Percentiles rank a stretch among this genome's conserved stretches.
These are phyloP conservation scores for Saccharomycopsis microspora DNA, from an alignment of 805 yeast species.

Conservation along the genomic window DNA sequence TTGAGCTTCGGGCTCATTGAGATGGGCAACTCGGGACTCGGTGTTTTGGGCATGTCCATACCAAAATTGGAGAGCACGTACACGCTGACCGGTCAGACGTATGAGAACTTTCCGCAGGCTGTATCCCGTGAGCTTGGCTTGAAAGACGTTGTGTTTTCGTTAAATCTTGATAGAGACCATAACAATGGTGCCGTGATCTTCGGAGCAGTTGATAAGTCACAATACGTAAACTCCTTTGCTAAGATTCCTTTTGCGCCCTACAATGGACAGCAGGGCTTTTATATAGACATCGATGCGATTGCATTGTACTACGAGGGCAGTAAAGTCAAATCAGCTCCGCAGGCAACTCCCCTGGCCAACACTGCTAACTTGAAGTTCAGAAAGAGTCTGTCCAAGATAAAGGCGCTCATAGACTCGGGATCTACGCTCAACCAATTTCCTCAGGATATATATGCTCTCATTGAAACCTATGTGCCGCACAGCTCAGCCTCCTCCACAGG, in stretches of 20 bases:
- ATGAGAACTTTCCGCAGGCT: constrained; percentile 56
- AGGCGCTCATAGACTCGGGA: constrained; percentile 12
- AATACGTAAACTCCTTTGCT: constrained; percentile 40
- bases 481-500: constrained; percentile 3
- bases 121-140: constrained; percentile 49
- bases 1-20: constrained; percentile 70
- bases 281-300: background rate
- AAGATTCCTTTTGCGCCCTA: constrained; percentile 30
- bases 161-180: constrained; percentile 33
- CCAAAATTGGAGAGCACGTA: constrained; percentile 55
- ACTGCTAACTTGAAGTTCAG: background rate
- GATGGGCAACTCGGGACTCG: constrained; percentile 46
- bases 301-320: constrained; percentile 1
- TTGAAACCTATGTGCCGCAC: constrained; percentile 3
- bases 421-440: constrained; percentile 10
- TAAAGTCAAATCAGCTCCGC: background rate
- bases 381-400: background rate
- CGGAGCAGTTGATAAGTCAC: constrained; percentile 62
- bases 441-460: background rate
- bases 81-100: constrained; percentile 21
- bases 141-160: constrained; percentile 44
- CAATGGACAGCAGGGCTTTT: constrained; percentile 7
- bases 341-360: background rate
- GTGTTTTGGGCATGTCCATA: constrained; percentile 69
- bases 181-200: constrained; percentile 44